Evolutionary conservation across 495 filamentous ascomycete genomes (phyloP).

Genomic region (Peziza echinospora): DNA sequence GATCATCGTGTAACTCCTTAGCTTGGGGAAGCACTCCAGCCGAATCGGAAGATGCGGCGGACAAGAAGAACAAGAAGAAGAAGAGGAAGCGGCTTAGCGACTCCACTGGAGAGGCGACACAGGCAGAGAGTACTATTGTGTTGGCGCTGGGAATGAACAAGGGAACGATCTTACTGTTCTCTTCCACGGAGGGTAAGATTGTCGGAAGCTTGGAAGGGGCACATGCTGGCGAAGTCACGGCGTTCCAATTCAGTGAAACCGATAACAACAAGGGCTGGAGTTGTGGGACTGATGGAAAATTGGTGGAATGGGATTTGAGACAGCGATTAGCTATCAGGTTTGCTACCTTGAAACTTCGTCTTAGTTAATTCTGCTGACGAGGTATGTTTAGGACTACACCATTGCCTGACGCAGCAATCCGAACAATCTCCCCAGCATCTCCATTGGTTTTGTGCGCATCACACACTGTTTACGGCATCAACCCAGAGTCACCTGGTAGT

Average conservation of each 20-base stretch:
- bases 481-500: conserved; percentile 25
- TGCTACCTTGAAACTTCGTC: no score
- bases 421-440: conserved; percentile 23
- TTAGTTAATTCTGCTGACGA: no score
- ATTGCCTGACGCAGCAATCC: conserved; percentile 26
- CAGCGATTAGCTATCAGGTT: conserved; percentile 29
- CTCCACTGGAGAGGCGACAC: conserved; percentile 25
- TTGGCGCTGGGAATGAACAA: conserved; percentile 34
- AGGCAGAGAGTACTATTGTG: conserved; percentile 23
- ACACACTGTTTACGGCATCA: conserved; percentile 31
- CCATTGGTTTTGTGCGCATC: conserved; percentile 33
- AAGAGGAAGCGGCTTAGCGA: conserved; percentile 35
- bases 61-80: conserved; percentile 26
- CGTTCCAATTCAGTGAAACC: conserved; percentile 34
- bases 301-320: conserved; percentile 37
- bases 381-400: conserved; percentile 28
- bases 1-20: conserved; percentile 32
- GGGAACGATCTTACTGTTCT: conserved; percentile 34
- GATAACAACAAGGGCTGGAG: conserved; percentile 32
- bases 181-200: conserved; percentile 29
- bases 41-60: conserved; percentile 10
- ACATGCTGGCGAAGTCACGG: conserved; percentile 32
- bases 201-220: conserved; percentile 28
- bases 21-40: conserved; percentile 27
- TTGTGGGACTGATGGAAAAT: conserved; percentile 36